Conservation (phyloP, 2,329 filamentous ascomycete genomes). For the Talaromyces sp. region DNA sequence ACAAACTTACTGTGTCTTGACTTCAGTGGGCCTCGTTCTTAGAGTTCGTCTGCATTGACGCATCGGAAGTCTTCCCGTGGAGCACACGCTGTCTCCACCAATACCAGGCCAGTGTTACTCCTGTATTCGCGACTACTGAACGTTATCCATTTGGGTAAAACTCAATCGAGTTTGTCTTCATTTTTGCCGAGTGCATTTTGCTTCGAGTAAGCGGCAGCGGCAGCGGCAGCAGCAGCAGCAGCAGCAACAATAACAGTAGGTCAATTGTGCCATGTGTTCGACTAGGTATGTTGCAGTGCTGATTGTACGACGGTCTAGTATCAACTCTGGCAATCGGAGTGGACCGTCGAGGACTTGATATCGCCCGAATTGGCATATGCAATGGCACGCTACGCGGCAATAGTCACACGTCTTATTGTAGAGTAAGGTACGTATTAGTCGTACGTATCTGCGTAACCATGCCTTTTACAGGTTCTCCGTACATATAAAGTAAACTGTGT, state of each 20-base stretch:
- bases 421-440: neutral
- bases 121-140: constrained; percentile 2
- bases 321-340: neutral
- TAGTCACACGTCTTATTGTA: neutral
- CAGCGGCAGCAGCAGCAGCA: neutral
- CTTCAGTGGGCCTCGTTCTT: neutral
- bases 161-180: neutral
- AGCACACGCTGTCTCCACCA: neutral
- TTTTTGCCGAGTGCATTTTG: neutral
- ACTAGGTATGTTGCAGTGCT: neutral
- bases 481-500: neutral
- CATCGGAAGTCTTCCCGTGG: constrained; percentile 6
- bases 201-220: neutral
- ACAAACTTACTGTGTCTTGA: neutral
- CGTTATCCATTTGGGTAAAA: neutral
- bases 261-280: neutral
- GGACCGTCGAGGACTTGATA: neutral
- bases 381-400: neutral
- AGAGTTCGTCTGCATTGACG: neutral
- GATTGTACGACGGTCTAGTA: neutral
- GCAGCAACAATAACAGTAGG: neutral
- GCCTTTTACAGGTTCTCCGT: neutral
- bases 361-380: neutral
- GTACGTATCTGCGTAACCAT: neutral
- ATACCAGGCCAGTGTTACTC: neutral